Evolutionary conservation across 2,329 filamentous ascomycete species (phyloP).

Genomic region (Chaetomium strumarium): DNA sequence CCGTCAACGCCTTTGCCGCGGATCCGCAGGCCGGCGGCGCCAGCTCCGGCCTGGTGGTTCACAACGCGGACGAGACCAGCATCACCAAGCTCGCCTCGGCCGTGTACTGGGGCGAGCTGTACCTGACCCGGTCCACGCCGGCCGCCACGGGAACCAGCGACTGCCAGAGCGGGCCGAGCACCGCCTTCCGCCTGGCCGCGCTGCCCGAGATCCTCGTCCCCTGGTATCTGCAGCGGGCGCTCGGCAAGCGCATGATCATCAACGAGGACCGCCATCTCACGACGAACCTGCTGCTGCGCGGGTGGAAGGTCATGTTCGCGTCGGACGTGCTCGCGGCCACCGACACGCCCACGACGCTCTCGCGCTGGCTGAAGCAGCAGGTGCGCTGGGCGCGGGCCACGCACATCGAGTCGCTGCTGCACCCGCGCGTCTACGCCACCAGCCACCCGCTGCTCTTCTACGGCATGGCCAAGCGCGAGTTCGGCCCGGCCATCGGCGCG

Average conservation of each 20-base stretch:
- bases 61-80: constrained; percentile 11
- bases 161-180: constrained; percentile 16
- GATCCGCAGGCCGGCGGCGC: constrained; percentile 13
- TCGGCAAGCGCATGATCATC: constrained; percentile 16
- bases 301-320: constrained; percentile 16
- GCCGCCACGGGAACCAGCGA: constrained; percentile 13
- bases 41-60: constrained; percentile 9
- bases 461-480: constrained; percentile 15
- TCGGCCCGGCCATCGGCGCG: constrained; percentile 14
- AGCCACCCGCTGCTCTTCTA: constrained; percentile 13
- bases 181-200: constrained; percentile 11
- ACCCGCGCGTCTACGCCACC: constrained; percentile 12
- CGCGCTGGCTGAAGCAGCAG: constrained; percentile 15
- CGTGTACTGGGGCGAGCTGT: constrained; percentile 16
- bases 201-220: constrained; percentile 12
- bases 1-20: constrained; percentile 14
- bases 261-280: constrained; percentile 17
- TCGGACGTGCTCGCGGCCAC: constrained; percentile 15
- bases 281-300: constrained; percentile 12
- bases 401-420: constrained; percentile 15
- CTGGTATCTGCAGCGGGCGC: constrained; percentile 12
- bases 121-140: constrained; percentile 16
- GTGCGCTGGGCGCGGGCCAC: constrained; percentile 17
- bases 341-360: constrained; percentile 15
- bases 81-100: constrained; percentile 11